phyloP scores from a whole-genome alignment of 169 alveolate species.

The Cryptosporidium sp. region DNA sequence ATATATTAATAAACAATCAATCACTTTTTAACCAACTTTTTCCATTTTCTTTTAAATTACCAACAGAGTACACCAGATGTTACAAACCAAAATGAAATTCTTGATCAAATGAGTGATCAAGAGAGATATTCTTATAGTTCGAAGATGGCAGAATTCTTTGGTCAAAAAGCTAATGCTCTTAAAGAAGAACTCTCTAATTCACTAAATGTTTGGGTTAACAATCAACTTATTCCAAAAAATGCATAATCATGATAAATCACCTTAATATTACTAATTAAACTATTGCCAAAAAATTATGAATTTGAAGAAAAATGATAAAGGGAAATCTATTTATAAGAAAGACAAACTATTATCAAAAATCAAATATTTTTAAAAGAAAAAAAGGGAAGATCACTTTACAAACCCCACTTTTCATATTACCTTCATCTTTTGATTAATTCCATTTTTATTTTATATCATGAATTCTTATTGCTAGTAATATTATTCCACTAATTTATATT shows the following conservation, averaged over 20 bases:
- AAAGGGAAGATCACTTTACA: too few relatives aligned
- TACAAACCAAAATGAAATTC: conserved; percentile 51
- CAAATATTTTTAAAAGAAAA: too few relatives aligned
- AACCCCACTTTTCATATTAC: background rate
- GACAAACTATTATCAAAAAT: too few relatives aligned
- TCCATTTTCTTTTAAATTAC: background rate
- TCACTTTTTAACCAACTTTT: background rate
- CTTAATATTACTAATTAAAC: background rate
- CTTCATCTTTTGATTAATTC: too few relatives aligned
- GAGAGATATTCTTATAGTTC: conserved; percentile 67
- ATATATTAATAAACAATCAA: background rate
- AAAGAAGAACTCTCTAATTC: conserved; percentile 55
- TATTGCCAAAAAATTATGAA: too few relatives aligned
- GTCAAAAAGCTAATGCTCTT: conserved; percentile 51
- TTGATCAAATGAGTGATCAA: conserved; percentile 64
- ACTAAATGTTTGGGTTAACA: conserved; percentile 45
- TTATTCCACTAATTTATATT: too few relatives aligned
- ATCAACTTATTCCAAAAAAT: conserved; percentile 48
- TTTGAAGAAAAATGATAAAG: too few relatives aligned
- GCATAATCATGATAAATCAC: background rate
- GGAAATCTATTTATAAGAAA: too few relatives aligned
- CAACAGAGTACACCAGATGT: conserved; percentile 43
- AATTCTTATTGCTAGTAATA: background rate
- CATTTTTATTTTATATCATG: background rate
- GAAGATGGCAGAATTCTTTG: conserved; percentile 50